Evolutionary conservation across 1,139 yeast genomes (phyloP), one percentile per base, ranked within the genome.

Genomic region (Hemisphaericaspora lyxosophila): DNA sequence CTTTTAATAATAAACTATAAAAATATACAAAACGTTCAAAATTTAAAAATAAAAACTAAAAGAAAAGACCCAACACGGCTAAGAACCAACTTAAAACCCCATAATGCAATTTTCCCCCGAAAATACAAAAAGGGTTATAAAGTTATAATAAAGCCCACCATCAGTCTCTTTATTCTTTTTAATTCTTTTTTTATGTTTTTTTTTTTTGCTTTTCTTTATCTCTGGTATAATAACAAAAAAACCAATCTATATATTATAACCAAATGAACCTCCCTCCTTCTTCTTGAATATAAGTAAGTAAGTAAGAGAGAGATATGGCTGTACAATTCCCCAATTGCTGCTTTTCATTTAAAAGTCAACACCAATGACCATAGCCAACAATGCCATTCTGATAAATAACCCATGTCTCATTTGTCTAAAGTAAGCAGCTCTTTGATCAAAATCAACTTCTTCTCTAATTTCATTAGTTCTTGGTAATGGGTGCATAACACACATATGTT

Each of bases 371-470:
- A 92, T 85, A 44, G 97, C 97, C 62, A 94, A 77, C 50, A 94
- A 73, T 14, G 98, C 98, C 99, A 94, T 94, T 78, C 99, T 88
- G 39, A 94, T 96, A 61, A 82, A 94, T 65, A 94, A 76, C 45
- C 99, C 99, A 60, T 92, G 92, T 67, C 94, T 85, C 97, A 92
- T 92, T 75, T 90, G 97, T 80, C 98, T 86, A 75, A 92, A 92
- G 73, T 92, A 92, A 45, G 97, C 97, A 49, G 98, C 97, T 67
- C 98, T 85, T 67, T 90, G 97, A 67, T 94, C 99, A 59, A 90
- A 92, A 67, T 94, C 99, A 55, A 94, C 97, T 71, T 94, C 98
- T 69, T 89, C 97, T 58, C 87, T 85, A 53, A 94, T 90, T 71
- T 94, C 99, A 55, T 81, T 85, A 50, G 88, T 89, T 69, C 99